These are phyloP conservation scores for Eucalyptus fibrosa DNA, from an alignment of 345 rosid species.

Conservation along the genomic window DNA sequence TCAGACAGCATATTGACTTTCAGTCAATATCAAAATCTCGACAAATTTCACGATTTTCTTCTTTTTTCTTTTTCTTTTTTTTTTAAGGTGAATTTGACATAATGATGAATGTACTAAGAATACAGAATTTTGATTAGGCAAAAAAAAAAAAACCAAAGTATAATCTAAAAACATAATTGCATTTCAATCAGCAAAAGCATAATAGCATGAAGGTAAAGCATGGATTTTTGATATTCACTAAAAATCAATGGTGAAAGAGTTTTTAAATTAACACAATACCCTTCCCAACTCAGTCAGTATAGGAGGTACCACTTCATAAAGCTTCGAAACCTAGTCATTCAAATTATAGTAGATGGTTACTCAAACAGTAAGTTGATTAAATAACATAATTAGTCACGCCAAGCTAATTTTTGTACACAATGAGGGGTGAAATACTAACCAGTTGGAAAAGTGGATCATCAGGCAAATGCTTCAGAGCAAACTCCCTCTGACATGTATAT, in stretches of 20 bases:
- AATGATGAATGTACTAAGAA: not conserved
- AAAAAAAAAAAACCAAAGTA: not conserved
- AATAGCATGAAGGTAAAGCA: not conserved
- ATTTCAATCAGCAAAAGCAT: not conserved
- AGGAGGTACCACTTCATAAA: slow-evolving; percentile 96
- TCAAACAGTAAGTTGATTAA: not conserved
- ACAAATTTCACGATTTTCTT: not conserved
- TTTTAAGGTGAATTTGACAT: not conserved
- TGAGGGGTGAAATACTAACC: slow-evolving; percentile 31
- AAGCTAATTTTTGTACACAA: not conserved
- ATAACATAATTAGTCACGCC: not conserved
- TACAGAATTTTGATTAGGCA: not conserved
- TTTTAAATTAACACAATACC: slow-evolving; percentile 14
- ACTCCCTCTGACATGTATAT: slow-evolving; percentile 92
- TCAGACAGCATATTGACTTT: not conserved
- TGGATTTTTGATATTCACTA: not conserved
- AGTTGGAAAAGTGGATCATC: slow-evolving; percentile 92
- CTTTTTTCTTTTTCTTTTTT: not conserved
- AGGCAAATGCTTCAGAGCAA: slow-evolving; percentile 96
- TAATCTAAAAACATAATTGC: not conserved
- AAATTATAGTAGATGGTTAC: not conserved
- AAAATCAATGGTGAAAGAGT: not conserved
- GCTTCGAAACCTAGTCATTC: slow-evolving; percentile 76
- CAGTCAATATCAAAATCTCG: not conserved
- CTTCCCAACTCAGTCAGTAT: slow-evolving; percentile 82